A percentile compares a stretch with the other conserved stretches of the same genome.
Conservation (phyloP, 2,329 filamentous ascomycete species). For the Ophioceras dolichostomum region DNA sequence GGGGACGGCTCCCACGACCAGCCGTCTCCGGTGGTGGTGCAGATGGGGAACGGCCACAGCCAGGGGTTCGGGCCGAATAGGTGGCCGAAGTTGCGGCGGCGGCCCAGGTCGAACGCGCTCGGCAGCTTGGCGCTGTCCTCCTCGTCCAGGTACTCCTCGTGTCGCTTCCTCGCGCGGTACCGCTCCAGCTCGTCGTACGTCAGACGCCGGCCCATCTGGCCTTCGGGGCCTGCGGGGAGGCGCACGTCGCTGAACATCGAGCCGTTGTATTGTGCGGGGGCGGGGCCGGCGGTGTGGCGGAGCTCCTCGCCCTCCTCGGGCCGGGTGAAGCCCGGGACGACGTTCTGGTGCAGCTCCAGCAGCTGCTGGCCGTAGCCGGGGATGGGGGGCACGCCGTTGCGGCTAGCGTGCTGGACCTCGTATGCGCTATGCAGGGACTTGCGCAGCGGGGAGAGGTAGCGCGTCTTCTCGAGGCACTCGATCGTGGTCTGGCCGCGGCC, state of each 20-base stretch:
- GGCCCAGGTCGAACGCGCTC: constrained; percentile 86
- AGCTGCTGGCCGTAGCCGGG: constrained; percentile 60
- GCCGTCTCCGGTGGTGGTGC: constrained; percentile 80
- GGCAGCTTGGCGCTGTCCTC: constrained; percentile 79
- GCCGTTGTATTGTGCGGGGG: constrained; percentile 3
- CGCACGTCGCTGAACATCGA: constrained; percentile 1
- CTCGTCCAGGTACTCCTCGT: constrained; percentile 74
- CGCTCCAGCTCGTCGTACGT: constrained; percentile 45
- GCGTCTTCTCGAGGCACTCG: constrained; percentile 89
- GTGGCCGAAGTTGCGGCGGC: constrained; percentile 65
- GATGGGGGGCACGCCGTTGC: constrained; percentile 33
- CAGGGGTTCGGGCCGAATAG: constrained; percentile 64
- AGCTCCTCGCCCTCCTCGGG: constrained; percentile 68
- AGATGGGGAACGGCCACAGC: constrained; percentile 71
- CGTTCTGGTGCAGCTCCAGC: constrained; percentile 71
- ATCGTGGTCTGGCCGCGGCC: constrained; percentile 80
- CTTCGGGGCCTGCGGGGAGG: constrained; percentile 7
- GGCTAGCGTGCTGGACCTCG: constrained; percentile 36
- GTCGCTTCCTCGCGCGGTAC: constrained; percentile 38
- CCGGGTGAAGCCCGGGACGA: constrained; percentile 65
- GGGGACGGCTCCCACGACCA: constrained; percentile 87
- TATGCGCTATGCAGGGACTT: constrained; percentile 56
- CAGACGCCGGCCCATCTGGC: constrained; percentile 27
- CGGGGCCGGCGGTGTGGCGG: constrained; percentile 10
- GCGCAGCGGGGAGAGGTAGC: constrained; percentile 74